Percentiles rank a stretch among this genome's conserved stretches.
phyloP scores from a whole-genome alignment of 1,284 basidiomycete genomes.

The Pseudozyma sp. region DNA sequence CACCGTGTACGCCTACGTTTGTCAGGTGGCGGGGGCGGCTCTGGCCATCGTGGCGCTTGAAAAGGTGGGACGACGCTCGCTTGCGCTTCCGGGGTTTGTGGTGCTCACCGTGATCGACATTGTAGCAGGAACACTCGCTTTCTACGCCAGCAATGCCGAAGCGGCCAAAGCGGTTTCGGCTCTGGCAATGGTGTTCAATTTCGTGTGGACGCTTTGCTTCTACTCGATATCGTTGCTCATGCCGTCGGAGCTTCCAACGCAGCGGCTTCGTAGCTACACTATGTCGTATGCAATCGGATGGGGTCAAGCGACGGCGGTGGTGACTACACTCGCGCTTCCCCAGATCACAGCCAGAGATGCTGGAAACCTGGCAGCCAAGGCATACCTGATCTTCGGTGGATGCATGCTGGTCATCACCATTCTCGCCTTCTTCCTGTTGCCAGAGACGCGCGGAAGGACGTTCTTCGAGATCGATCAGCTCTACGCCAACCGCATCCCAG shows the following conservation, averaged over 20 bases:
- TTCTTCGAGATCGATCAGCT: slow-evolving; percentile 60
- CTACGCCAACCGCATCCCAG: slow-evolving; percentile 42
- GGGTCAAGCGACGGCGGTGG: slow-evolving; percentile 57
- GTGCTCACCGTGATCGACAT: slow-evolving; percentile 51
- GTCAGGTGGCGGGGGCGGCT: slow-evolving; percentile 48
- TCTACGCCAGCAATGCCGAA: slow-evolving; percentile 15
- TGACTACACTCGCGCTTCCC: slow-evolving; percentile 56
- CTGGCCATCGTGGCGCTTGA: slow-evolving; percentile 56
- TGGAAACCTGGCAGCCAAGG: slow-evolving; percentile 52
- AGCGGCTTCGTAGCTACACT: slow-evolving; percentile 54
- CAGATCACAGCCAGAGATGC: slow-evolving; percentile 56
- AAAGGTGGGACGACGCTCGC: slow-evolving; percentile 49
- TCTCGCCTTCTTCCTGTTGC: slow-evolving; percentile 49
- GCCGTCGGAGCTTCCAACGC: slow-evolving; percentile 58
- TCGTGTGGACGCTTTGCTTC: slow-evolving; percentile 58
- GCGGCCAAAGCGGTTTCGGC: slow-evolving; percentile 50
- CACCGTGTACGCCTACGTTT: slow-evolving; percentile 50
- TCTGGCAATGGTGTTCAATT: slow-evolving; percentile 60
- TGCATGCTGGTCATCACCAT: slow-evolving; percentile 54
- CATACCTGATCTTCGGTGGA: slow-evolving; percentile 61
- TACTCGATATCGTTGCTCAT: slow-evolving; percentile 60
- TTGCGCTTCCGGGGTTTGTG: slow-evolving; percentile 53
- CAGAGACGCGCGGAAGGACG: slow-evolving; percentile 57
- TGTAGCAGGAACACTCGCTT: slow-evolving; percentile 47
- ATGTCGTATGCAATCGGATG: slow-evolving; percentile 61